Base-by-base conservation (phyloP, 148 eudicot species). In the Diospyros kaki region DNA sequence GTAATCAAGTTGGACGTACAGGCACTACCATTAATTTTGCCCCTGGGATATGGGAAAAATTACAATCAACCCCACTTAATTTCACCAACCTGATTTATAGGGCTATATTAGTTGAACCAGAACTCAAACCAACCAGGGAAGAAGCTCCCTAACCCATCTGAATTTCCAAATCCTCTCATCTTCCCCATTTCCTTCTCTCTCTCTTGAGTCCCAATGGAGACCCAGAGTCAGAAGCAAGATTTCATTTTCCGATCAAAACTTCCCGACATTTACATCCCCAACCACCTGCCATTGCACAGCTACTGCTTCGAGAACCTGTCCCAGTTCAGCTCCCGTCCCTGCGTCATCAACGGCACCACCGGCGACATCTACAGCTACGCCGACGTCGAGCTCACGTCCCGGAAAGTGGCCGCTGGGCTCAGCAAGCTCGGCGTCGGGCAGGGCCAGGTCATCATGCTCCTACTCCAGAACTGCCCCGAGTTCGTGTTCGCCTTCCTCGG, bases 211-310 rank as follows among this genome's bases (percentile, higher is more conserved):
- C 48, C 68, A 74, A 81, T 80, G 80, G 81, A 77, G 41, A 15
- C 74, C 56, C 64, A 66, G 61, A 52, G 58, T 53, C 66, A 58
- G 5, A 65, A 75, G 66, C 6, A 48, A n/a, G 86, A 84, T 1
- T 84, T 60, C 12, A 84, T 87, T 9, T 87, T 87, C 81, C 74
- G 84, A 50, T 87, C 90, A 48, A 87, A 83, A 48, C 81, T 87
- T 3, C 84, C 90, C 4, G 86, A 87, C 44, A 84, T 87, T 10
- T 43, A 84, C 83, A 87, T 87, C 74, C 90, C 90, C 0, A 84
- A 81, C 4, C 86, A 87, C 55, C 83, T 87, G 43, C 84, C 90
- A 0, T 61, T 87, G 7, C 90, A 87, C 51, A 50, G 84, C 1
- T 87, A 87, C 52, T 78, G 86, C 65, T 87, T 87, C 58, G 81